Percentiles rank a stretch among this genome's conserved stretches.
phyloP scores from a whole-genome alignment of 257 asterid genomes.

The Gentiana dahurica region DNA sequence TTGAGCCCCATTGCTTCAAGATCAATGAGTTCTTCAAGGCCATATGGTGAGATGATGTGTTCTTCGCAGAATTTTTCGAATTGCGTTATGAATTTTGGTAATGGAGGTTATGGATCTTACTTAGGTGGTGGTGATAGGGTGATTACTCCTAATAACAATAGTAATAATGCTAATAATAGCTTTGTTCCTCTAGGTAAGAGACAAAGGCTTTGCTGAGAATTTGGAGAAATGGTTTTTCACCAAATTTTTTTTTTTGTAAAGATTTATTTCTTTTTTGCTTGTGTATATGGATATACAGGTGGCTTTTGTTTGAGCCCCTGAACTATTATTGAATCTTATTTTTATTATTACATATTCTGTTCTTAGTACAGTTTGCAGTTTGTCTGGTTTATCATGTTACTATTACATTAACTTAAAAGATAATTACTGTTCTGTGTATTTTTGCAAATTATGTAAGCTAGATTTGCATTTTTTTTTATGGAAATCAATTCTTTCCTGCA shows the following conservation, averaged over 20 bases:
- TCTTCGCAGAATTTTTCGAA: constrained; percentile 29
- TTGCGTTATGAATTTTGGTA: constrained; percentile 15
- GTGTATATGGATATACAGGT: constrained; percentile 31
- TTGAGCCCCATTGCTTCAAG: constrained; percentile 14
- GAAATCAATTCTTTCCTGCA: too few species aligned
- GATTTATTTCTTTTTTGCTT: constrained; percentile 9
- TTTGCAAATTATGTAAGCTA: too few species aligned
- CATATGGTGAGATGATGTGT: constrained; percentile 35
- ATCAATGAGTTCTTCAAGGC: constrained; percentile 9
- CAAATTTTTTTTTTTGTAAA: constrained; percentile 33
- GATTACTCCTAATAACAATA: constrained; percentile 19
- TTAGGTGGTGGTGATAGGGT: constrained; percentile 11
- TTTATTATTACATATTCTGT: too few species aligned
- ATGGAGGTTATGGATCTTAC: constrained; percentile 14
- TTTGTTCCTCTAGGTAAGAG: constrained; percentile 20
- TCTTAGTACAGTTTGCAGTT: background rate
- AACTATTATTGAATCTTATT: constrained; percentile 4
- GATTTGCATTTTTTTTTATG: too few species aligned
- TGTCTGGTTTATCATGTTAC: too few species aligned
- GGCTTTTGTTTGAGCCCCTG: constrained; percentile 13
- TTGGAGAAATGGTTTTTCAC: constrained; percentile 3
- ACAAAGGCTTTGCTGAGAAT: constrained; percentile 30
- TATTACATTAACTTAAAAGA: too few species aligned
- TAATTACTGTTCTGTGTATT: too few species aligned
- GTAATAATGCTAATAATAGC: constrained; percentile 14